Base-by-base conservation (phyloP, 768 basidiomycete genomes). In the Dioszegia hungarica region DNA sequence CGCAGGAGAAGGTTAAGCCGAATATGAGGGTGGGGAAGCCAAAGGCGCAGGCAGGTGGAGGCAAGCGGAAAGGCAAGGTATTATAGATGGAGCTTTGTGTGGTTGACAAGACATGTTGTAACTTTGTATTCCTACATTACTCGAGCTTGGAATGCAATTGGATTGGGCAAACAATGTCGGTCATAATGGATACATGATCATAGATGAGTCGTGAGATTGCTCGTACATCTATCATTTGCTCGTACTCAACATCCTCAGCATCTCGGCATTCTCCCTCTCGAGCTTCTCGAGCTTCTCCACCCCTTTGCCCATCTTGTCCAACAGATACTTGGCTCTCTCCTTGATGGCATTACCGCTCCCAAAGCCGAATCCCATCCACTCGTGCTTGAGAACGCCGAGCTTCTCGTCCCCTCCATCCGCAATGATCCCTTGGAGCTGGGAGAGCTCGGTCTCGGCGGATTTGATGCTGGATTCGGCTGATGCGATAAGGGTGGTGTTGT, bases 401-500 rank as follows among this genome's bases (percentile, higher is more conserved):
- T 80, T 76, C 41, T 79, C 77, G 38, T 81, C 70, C 15, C 74
- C 78, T 2, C 70, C 71, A 34, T 70, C 80, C 10, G 79, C 77
- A 37, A 83, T 82, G 12, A 92, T 86, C 43, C 83, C 83, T 46
- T 82, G 83, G 19, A 98, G 79, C 9, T 79, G 79, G 14, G 80
- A 69, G 15, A 97, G 80, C 72, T 97, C 92, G 19, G 82, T 79
- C 73, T 95, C 92, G 74, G 85, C 88, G 3, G 81, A 69, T 57
- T 81, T 81, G 66, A 97, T 82, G 11, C 80, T 86, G 11, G 71
- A 76, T 63, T 94, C 89, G 0, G 82, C 79, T 39, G 77, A 62
- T 12, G 67, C 63, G 27, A 77, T 73, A 9, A 75, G 34, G 82
- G 76, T 75, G n/a, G 67, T 77, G 72, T 94, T 92, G 73, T 84